Evolutionary conservation across 164 flowering plant species (phyloP).

Genomic region (Magnolia officinalis): DNA sequence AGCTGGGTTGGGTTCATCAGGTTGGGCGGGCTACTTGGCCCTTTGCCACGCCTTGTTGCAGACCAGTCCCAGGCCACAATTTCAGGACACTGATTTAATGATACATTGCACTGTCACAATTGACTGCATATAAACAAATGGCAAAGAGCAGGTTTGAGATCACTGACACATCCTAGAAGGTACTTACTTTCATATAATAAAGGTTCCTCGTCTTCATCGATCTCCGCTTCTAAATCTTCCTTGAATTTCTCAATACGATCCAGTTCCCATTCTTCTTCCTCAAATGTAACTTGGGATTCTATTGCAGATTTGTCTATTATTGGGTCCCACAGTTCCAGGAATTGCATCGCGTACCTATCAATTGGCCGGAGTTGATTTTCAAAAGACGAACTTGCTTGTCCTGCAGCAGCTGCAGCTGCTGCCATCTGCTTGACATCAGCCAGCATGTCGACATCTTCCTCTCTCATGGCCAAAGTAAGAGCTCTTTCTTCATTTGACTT

Average conservation of each 20-base stretch:
- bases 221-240: slow-evolving; percentile 97
- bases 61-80: neutral
- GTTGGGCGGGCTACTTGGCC: too few species aligned
- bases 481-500: slow-evolving; percentile 50
- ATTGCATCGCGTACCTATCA: slow-evolving; percentile 88
- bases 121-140: neutral
- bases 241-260: slow-evolving; percentile 90
- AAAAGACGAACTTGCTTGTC: slow-evolving; percentile 73
- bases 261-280: slow-evolving; percentile 93
- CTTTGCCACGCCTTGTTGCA: neutral
- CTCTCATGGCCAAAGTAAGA: slow-evolving; percentile 43
- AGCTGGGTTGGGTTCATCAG: too few species aligned
- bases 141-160: neutral
- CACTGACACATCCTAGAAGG: neutral
- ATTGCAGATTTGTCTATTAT: slow-evolving; percentile 65
- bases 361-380: slow-evolving; percentile 91
- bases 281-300: slow-evolving; percentile 55
- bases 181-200: slow-evolving; percentile 85
- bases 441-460: slow-evolving; percentile 85
- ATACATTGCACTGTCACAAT: neutral
- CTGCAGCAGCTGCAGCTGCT: slow-evolving; percentile 93
- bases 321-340: slow-evolving; percentile 92
- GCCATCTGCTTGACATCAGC: slow-evolving; percentile 96
- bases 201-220: slow-evolving; percentile 97
- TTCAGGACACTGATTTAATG: neutral